Evolutionary conservation across 257 asterid genomes (phyloP).

Genomic region (Solanum dulcamara): DNA sequence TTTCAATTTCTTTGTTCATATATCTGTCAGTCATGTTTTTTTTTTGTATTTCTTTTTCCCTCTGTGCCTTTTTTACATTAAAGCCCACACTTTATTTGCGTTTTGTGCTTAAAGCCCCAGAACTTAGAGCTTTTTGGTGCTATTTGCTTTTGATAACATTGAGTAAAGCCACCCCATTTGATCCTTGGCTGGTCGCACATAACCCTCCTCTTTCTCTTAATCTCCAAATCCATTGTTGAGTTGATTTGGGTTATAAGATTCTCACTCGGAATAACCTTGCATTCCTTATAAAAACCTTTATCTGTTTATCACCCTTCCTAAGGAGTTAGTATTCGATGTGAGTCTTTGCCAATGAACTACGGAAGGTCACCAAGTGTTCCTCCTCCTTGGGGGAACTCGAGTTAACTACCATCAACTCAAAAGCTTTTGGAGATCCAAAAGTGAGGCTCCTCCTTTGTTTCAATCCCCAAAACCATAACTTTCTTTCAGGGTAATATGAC

Average conservation of each 20-base stretch:
- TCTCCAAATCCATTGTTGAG: not conserved
- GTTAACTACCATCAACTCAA: not conserved
- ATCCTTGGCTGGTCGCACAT: not conserved
- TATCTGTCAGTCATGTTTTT: too few species aligned
- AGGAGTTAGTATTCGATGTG: not conserved
- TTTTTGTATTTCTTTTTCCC: not conserved
- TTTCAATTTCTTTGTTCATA: not conserved
- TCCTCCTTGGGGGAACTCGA: not conserved
- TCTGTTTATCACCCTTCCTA: not conserved
- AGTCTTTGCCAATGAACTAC: not conserved
- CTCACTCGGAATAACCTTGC: not conserved
- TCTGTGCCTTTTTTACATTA: not conserved
- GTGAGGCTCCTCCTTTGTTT: not conserved
- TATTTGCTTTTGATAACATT: not conserved
- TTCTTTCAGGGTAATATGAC: not conserved
- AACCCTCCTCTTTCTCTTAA: not conserved
- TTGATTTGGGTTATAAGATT: not conserved
- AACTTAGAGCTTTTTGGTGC: not conserved
- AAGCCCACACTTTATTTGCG: not conserved
- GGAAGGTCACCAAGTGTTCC: not conserved
- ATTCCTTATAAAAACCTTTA: not conserved
- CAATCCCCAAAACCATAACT: not conserved
- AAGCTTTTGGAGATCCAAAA: not conserved
- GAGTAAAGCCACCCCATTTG: not conserved
- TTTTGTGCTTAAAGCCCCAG: not conserved